These are phyloP conservation scores for Venturia pyrina DNA, from an alignment of 2,329 filamentous ascomycete genomes.

Conservation along the genomic window DNA sequence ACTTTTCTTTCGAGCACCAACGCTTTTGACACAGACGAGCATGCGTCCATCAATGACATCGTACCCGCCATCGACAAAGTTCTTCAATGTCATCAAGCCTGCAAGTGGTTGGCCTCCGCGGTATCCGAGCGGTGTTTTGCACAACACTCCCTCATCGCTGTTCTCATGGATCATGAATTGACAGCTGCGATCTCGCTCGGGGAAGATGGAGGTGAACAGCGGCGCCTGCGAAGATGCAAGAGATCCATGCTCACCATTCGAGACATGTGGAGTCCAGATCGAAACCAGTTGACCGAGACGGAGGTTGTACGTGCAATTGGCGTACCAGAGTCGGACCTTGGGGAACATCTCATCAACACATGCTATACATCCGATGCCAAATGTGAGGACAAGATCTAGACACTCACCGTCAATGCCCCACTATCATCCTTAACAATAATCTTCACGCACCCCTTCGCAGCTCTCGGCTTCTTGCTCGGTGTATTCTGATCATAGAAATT, in stretches of 20 bases:
- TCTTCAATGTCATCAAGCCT: slow-evolving; percentile 47
- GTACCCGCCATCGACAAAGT: slow-evolving; percentile 44
- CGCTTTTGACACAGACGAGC: slow-evolving; percentile 48
- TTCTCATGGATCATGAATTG: slow-evolving; percentile 45
- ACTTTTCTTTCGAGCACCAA: slow-evolving; percentile 43
- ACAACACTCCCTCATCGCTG: slow-evolving; percentile 30
- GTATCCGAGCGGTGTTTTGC: slow-evolving; percentile 38
- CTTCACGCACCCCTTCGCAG: slow-evolving; percentile 42
- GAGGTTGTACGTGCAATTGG: slow-evolving; percentile 30
- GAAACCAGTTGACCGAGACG: slow-evolving; percentile 45
- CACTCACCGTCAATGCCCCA: slow-evolving; percentile 41
- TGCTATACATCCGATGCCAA: not conserved
- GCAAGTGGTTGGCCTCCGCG: slow-evolving; percentile 27
- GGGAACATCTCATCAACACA: not conserved
- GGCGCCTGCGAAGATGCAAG: slow-evolving; percentile 35
- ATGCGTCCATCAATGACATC: slow-evolving; percentile 43
- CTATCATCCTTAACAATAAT: slow-evolving; percentile 47
- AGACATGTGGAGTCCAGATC: slow-evolving; percentile 48
- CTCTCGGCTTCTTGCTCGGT: slow-evolving; percentile 31
- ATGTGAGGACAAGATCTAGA: not conserved
- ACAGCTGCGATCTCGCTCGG: slow-evolving; percentile 43
- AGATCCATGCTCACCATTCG: slow-evolving; percentile 33
- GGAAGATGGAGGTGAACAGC: slow-evolving; percentile 47
- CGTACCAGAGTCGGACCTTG: slow-evolving; percentile 45
- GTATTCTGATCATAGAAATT: slow-evolving; percentile 41